phyloP scores from a whole-genome alignment of 768 basidiomycete species.

The Lactarius akahatsu region DNA sequence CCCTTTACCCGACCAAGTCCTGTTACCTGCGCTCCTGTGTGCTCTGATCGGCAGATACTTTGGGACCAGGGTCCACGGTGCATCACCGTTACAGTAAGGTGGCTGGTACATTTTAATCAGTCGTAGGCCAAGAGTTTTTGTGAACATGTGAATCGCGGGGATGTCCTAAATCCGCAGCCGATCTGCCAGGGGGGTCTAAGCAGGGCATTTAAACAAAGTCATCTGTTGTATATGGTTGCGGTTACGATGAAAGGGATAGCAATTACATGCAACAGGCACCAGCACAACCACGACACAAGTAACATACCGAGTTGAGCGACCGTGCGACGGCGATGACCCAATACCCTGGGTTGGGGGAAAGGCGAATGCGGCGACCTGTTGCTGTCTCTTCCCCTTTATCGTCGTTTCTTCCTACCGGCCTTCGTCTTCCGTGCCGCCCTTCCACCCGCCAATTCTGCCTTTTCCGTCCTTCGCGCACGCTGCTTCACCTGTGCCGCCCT shows the following conservation, averaged over 20 bases:
- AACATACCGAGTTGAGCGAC: neutral
- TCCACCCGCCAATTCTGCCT: constrained; percentile 70
- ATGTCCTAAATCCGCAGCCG: neutral
- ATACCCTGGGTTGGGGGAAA: neutral
- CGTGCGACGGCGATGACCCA: neutral
- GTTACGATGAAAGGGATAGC: neutral
- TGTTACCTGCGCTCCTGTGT: neutral
- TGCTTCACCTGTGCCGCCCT: constrained; percentile 63
- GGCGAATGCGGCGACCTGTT: neutral
- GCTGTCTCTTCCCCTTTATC: neutral
- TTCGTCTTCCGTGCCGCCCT: constrained; percentile 47
- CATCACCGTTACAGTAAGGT: neutral
- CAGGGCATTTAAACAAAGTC: neutral
- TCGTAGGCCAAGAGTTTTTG: neutral
- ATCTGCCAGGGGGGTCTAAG: neutral
- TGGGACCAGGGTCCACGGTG: neutral
- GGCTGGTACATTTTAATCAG: too few species aligned
- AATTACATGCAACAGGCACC: neutral
- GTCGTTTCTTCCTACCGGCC: constrained; percentile 27
- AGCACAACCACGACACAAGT: neutral
- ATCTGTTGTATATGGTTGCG: neutral
- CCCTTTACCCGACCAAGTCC: too few species aligned
- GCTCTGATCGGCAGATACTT: neutral
- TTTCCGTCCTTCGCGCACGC: constrained; percentile 60
- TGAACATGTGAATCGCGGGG: too few species aligned